Conservation (phyloP, 257 asterid genomes). For the Salvia rosmarinus region DNA sequence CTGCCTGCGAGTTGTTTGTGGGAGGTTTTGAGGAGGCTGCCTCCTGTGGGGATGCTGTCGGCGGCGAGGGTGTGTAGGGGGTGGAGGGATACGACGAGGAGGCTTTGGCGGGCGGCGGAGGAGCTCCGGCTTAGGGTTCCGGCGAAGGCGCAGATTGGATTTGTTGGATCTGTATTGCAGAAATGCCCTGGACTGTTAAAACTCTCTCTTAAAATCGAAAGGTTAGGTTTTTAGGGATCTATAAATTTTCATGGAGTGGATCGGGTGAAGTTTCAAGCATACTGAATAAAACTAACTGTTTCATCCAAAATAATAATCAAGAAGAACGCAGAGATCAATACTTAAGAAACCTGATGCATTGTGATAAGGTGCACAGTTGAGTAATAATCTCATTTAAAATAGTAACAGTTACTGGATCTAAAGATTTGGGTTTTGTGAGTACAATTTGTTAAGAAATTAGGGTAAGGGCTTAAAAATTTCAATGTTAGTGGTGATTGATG, state of each 20-base stretch:
- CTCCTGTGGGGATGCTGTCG: constrained; percentile 68
- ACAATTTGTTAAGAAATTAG: neutral
- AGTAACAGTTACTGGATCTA: constrained; percentile 15
- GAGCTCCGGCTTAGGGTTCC: constrained; percentile 89
- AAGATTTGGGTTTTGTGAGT: neutral
- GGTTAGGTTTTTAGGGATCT: constrained; percentile 65
- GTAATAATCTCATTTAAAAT: neutral
- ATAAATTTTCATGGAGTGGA: too few relatives aligned
- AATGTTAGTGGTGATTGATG: neutral
- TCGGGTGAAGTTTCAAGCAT: constrained; percentile 20
- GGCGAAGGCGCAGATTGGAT: constrained; percentile 70
- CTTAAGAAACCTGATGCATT: constrained; percentile 3
- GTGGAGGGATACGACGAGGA: constrained; percentile 75
- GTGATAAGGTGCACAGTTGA: neutral
- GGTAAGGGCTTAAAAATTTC: neutral
- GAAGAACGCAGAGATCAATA: neutral
- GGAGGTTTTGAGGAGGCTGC: constrained; percentile 87
- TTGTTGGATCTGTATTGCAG: constrained; percentile 85
- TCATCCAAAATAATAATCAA: neutral
- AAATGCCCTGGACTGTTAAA: constrained; percentile 75
- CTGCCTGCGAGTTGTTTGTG: constrained; percentile 68
- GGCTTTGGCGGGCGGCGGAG: constrained; percentile 86
- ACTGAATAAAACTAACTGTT: neutral
- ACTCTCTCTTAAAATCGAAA: constrained; percentile 76
- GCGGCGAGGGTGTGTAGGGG: constrained; percentile 85